Percentiles rank a stretch among this genome's conserved stretches.
phyloP scores from a whole-genome alignment of 2,329 filamentous ascomycete species.

The Aspergillus intermedius region DNA sequence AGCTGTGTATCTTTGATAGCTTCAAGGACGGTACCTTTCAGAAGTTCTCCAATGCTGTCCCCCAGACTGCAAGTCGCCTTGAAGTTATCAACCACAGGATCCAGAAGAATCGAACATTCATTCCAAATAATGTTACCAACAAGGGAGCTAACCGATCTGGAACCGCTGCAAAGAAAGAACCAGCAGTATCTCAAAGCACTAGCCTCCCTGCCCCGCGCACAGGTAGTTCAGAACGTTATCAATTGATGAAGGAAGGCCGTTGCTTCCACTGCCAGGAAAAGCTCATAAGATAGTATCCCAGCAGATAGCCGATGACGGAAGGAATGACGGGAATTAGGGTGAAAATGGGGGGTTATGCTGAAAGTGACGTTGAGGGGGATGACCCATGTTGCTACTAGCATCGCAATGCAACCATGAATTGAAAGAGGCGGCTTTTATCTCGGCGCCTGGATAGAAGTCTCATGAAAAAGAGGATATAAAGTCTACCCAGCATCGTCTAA shows the following conservation, averaged over 20 bases:
- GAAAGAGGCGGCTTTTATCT: too few species aligned
- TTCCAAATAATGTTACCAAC: too few species aligned
- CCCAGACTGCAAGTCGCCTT: neutral
- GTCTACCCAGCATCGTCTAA: too few species aligned
- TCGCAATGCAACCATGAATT: neutral
- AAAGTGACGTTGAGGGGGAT: slow-evolving; percentile 20
- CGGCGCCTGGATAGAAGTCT: too few species aligned
- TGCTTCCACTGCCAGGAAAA: too few species aligned
- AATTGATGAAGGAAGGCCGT: too few species aligned
- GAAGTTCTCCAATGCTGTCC: neutral
- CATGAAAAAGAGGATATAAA: too few species aligned
- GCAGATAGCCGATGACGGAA: neutral
- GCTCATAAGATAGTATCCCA: neutral
- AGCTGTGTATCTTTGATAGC: neutral
- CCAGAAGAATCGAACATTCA: neutral
- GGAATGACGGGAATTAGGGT: neutral
- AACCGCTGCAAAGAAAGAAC: too few species aligned
- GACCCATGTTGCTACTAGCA: slow-evolving; percentile 31
- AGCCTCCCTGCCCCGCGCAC: too few species aligned
- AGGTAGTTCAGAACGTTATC: too few species aligned
- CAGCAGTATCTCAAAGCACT: too few species aligned
- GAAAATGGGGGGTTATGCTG: neutral
- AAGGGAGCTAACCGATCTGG: too few species aligned
- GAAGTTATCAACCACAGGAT: neutral
- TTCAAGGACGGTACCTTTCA: neutral